Conservation (phyloP, 108 stramenopile species). For the Mediolabrus comicus region DNA sequence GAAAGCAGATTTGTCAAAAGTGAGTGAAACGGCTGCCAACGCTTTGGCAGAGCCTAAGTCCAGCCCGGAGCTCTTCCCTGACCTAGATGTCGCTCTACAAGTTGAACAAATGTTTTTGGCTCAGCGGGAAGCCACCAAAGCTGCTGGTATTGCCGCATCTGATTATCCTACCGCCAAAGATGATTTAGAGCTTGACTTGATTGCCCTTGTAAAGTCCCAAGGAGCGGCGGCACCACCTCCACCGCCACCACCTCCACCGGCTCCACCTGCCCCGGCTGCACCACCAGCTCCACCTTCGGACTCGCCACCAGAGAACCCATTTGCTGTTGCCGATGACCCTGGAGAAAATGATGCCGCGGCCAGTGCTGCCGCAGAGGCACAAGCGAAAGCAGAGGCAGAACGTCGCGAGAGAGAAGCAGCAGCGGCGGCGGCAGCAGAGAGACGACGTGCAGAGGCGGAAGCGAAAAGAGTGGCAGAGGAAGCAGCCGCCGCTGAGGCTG, state of each 20-base stretch:
- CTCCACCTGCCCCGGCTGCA: conserved; percentile 20
- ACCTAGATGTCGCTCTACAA: conserved; percentile 87
- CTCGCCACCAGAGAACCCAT: conserved; percentile 13
- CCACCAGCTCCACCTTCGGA: conserved; percentile 26
- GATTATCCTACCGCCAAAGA: conserved; percentile 88
- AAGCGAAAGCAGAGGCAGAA: conserved; percentile 39
- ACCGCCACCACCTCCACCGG: conserved; percentile 23
- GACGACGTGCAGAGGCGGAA: conserved; percentile 24
- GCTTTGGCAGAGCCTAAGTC: conserved; percentile 85
- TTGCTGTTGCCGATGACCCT: conserved; percentile 16
- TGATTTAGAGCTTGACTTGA: conserved; percentile 88
- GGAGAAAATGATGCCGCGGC: conserved; percentile 13
- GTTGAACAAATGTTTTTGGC: conserved; percentile 90
- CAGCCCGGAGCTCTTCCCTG: conserved; percentile 90
- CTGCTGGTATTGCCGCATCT: conserved; percentile 66
- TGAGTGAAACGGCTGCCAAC: conserved; percentile 88
- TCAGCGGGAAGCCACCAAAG: conserved; percentile 69
- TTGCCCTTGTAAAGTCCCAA: conserved; percentile 79
- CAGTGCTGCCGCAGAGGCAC: conserved; percentile 19
- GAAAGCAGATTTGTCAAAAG: conserved; percentile 86
- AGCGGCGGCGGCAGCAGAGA: neutral
- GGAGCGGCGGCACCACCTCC: conserved; percentile 23
- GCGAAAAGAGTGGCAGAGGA: conserved; percentile 9
- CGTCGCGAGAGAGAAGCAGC: conserved; percentile 39
- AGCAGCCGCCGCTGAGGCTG: conserved; percentile 36